Evolutionary conservation across 352 stramenopile genomes (phyloP), one percentile per base, ranked within the genome.

Genomic region (Globisporangium emineosum): DNA sequence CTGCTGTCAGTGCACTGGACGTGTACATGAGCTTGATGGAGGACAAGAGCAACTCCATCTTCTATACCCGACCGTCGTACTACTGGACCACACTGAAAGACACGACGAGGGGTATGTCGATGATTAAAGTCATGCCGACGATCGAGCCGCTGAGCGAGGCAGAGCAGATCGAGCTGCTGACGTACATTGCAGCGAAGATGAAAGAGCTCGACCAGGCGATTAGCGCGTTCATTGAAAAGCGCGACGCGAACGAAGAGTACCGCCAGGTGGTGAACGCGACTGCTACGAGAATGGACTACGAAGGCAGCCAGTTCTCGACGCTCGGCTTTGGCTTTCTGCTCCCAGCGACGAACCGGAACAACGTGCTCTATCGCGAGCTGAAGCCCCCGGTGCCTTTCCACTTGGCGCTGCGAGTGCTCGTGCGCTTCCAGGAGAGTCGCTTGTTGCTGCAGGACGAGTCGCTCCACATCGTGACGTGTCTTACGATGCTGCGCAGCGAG

Each of bases 341-440:
- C 9, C 77, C 70, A 0, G 69, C 76, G 21, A 88, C 79, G 29
- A 91, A 91, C 67, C 33, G 72, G 25, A 40, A 69, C 21, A 87
- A 89, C 56, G 82, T 88, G 29, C 50, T 81, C 30, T 85, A 82
- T 50, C 78, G 65, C 10, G 73, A 89, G 60, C 71, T 84, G 71
- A 83, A 78, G 52, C 60, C 77, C 0, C 82, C 82, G 0, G 69
- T 79, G 30, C 73, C 75, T 32, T 83, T 89, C 43, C 82, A 91
- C 42, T 64, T 91, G 27, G 53, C 71, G 0, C 43, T 89, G 30
- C 76, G 82, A 23, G 51, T 88, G 5, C 33, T 89, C 17, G 67
- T 85, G 30, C 79, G 80, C 0, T 73, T 88, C 37, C 78, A 89
- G 62, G 82, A 91, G 68, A 88, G 77, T 54, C 64, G 58, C n/a